Percentiles rank a stretch among this genome's conserved stretches.
Conservation (phyloP, 495 filamentous ascomycete genomes). For the Tetracladium setigerum region DNA sequence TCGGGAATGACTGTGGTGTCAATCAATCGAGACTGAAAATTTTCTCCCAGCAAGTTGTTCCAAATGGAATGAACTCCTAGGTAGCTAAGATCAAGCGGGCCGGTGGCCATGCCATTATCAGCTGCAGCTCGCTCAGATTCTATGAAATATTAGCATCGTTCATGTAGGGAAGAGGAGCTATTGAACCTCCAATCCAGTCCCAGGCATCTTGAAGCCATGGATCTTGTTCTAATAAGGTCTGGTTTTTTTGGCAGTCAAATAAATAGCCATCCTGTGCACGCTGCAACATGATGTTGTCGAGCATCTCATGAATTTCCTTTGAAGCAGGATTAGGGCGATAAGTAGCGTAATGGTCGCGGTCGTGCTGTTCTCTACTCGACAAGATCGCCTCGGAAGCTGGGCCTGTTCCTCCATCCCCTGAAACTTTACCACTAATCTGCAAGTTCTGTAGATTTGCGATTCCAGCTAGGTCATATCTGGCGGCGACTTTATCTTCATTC, state of each 20-base stretch:
- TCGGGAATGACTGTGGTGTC: conserved; percentile 34
- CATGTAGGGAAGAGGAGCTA: not conserved
- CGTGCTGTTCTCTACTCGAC: conserved; percentile 14
- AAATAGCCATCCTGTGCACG: conserved; percentile 67
- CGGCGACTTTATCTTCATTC: conserved; percentile 12
- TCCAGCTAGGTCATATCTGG: not conserved
- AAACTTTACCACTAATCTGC: not conserved
- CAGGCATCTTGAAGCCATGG: conserved; percentile 69
- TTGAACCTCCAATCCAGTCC: conserved; percentile 66
- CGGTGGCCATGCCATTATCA: conserved; percentile 65
- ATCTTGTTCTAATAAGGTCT: conserved; percentile 60
- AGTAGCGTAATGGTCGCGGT: conserved; percentile 8
- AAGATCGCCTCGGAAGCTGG: not conserved
- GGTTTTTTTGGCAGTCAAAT: conserved; percentile 65
- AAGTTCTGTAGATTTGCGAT: not conserved
- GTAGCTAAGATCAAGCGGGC: conserved; percentile 73
- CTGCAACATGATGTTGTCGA: conserved; percentile 14
- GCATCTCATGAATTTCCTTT: not conserved
- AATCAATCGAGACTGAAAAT: conserved; percentile 31
- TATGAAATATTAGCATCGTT: conserved; percentile 22
- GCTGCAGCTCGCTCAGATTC: conserved; percentile 58
- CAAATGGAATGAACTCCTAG: conserved; percentile 76
- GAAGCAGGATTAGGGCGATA: not conserved
- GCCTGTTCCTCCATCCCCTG: not conserved
- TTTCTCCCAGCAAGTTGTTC: conserved; percentile 55